Evolutionary conservation across 2,329 filamentous ascomycete species (phyloP).

Genomic region (Ophidiomyces ophidiicola): DNA sequence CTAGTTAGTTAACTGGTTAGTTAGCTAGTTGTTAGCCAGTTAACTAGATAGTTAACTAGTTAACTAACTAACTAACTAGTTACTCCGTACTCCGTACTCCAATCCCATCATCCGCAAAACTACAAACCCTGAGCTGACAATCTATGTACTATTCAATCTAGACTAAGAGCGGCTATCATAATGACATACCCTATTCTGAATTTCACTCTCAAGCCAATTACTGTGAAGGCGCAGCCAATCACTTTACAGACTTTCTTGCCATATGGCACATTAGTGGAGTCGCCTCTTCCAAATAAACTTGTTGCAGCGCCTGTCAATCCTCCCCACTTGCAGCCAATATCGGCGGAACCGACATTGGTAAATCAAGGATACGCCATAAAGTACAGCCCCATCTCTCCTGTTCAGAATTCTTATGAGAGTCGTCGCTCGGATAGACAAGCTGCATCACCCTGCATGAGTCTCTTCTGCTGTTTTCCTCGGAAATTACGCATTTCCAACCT

Average conservation of each 20-base stretch:
- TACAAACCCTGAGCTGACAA: too few relatives aligned
- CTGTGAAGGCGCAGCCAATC: slow-evolving; percentile 42
- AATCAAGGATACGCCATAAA: slow-evolving; percentile 88
- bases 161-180: too few relatives aligned
- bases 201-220: neutral
- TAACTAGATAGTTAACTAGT: too few relatives aligned
- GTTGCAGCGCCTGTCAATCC: slow-evolving; percentile 31
- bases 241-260: slow-evolving; percentile 56
- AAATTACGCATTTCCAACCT: slow-evolving; percentile 32
- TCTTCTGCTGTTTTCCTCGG: slow-evolving; percentile 75
- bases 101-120: too few relatives aligned
- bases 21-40: too few relatives aligned
- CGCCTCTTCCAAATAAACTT: slow-evolving; percentile 50
- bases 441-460: slow-evolving; percentile 58
- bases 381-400: slow-evolving; percentile 65
- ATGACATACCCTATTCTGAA: slow-evolving; percentile 2
- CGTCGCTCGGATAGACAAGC: slow-evolving; percentile 42
- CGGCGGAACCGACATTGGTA: slow-evolving; percentile 45
- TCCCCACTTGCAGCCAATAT: slow-evolving; percentile 33
- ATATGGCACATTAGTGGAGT: slow-evolving; percentile 74
- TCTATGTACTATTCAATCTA: too few relatives aligned
- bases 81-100: too few relatives aligned
- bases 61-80: too few relatives aligned
- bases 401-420: slow-evolving; percentile 53
- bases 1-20: too few relatives aligned